Conservation (phyloP, 345 rosid species). For the Excoecaria cochinchinensis region DNA sequence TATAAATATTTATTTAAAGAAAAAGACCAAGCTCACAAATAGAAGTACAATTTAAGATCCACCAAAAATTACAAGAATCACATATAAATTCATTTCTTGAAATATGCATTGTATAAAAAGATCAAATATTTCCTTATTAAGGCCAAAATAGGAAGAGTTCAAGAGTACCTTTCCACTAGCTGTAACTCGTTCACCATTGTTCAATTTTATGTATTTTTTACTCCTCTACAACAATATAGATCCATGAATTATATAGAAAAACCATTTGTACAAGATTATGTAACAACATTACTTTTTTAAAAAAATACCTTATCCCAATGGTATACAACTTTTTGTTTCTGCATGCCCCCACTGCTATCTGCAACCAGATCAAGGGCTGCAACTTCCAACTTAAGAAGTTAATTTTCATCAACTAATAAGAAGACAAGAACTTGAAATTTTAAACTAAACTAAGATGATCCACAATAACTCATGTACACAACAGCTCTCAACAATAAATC, state of each 20-base stretch:
- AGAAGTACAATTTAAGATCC: too few relatives aligned
- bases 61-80: too few relatives aligned
- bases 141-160: not conserved
- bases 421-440: not conserved
- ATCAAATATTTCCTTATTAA: not conserved
- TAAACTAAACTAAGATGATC: not conserved
- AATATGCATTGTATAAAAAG: too few relatives aligned
- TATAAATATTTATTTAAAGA: too few relatives aligned
- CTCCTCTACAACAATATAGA: constrained; percentile 64
- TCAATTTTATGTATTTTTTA: constrained; percentile 90
- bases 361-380: constrained; percentile 96
- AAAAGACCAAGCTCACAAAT: too few relatives aligned
- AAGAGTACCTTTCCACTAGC: constrained; percentile 93
- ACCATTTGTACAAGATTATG: not conserved
- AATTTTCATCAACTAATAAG: constrained; percentile 11
- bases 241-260: not conserved
- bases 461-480: constrained; percentile 8
- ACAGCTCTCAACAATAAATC: constrained; percentile 5
- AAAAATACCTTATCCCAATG: constrained; percentile 94
- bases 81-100: too few relatives aligned
- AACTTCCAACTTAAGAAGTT: constrained; percentile 58
- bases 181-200: constrained; percentile 93
- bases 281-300: not conserved
- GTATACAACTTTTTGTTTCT: constrained; percentile 65
- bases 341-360: constrained; percentile 73